Evolutionary conservation across 1,284 basidiomycete genomes (phyloP), one percentile per base, ranked within the genome.

Genomic region (Rugosomyces carneus): DNA sequence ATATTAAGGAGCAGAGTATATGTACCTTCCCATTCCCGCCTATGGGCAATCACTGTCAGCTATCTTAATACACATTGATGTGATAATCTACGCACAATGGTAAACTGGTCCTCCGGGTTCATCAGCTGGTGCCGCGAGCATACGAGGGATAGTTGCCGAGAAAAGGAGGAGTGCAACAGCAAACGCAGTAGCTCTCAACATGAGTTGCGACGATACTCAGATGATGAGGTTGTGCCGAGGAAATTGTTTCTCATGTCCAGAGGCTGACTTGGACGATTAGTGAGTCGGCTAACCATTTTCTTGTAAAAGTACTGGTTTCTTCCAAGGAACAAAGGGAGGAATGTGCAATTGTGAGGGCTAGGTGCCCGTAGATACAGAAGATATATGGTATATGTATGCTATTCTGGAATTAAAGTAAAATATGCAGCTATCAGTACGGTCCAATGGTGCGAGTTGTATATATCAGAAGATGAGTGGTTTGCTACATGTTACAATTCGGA

Each of bases 401-500:
- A 23, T 23, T 4, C 13, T 29, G 5, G 10, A 5, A 29, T 32
- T 29, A 10, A 34, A 21, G 36, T 15, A 11, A 36, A 37, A 20
- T 37, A 11, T 37, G 42, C n/a, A 9, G 16, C 16, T 45, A 45
- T 32, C 29, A 39, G 32, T 44, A 44, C 27, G 37, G 15, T 34
- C 15, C 31, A 4, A 16, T 29, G 15, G 15, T 34, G 31, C 3
- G 10, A 15, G 13, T 29, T 34, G 15, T 34, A 16, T 34, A 15
- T n/a, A n/a, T n/a, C n/a, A n/a, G 37, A 42, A 34, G 36, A 39
- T 8, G 34, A 16, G 10, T 19, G 11, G 31, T 36, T 34, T 41
- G 43, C 44, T 49, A 49, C 47, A 48, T 38, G 37, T 42, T 40
- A 2, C 47, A 8, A 31, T 37, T 43, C 47, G 37, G 29, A 11